These are phyloP conservation scores for Hyaloperonospora brassicae DNA, from an alignment of 352 stramenopile species.

Conservation along the genomic window DNA sequence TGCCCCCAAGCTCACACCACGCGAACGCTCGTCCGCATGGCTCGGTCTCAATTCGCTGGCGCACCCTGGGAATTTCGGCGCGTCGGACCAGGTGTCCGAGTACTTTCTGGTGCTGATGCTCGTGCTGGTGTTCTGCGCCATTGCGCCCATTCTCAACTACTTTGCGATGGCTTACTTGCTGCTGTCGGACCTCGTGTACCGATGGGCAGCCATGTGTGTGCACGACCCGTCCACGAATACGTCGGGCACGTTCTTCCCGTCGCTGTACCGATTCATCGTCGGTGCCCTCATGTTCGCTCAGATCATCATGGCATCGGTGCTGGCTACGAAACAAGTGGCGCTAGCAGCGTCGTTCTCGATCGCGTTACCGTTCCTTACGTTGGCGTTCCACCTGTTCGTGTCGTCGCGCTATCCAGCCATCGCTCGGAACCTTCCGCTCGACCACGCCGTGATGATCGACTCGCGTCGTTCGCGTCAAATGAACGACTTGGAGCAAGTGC, in stretches of 20 bases:
- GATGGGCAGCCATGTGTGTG: conserved; percentile 66
- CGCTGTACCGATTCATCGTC: conserved; percentile 75
- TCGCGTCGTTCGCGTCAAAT: conserved; percentile 42
- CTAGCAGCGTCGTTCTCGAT: conserved; percentile 49
- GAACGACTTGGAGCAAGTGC: conserved; percentile 44
- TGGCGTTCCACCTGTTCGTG: conserved; percentile 67
- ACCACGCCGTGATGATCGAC: conserved; percentile 71
- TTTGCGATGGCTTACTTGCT: conserved; percentile 64
- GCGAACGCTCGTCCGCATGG: conserved; percentile 57
- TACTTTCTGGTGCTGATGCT: conserved; percentile 73
- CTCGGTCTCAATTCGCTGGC: conserved; percentile 58
- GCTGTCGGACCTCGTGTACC: conserved; percentile 67
- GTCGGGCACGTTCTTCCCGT: conserved; percentile 61
- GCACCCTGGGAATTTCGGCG: conserved; percentile 49
- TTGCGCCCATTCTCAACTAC: conserved; percentile 76
- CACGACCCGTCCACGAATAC: conserved; percentile 63
- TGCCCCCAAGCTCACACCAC: conserved; percentile 74
- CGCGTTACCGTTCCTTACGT: conserved; percentile 56
- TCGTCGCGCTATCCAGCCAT: conserved; percentile 57
- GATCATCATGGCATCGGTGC: conserved; percentile 62
- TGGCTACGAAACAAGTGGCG: conserved; percentile 70
- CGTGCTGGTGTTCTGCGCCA: conserved; percentile 61
- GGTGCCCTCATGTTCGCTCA: conserved; percentile 71
- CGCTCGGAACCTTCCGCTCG: conserved; percentile 59
- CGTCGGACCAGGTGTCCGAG: conserved; percentile 50